Conservation (phyloP, 2,329 filamentous ascomycete species). For the Knoxdaviesia proteae region DNA sequence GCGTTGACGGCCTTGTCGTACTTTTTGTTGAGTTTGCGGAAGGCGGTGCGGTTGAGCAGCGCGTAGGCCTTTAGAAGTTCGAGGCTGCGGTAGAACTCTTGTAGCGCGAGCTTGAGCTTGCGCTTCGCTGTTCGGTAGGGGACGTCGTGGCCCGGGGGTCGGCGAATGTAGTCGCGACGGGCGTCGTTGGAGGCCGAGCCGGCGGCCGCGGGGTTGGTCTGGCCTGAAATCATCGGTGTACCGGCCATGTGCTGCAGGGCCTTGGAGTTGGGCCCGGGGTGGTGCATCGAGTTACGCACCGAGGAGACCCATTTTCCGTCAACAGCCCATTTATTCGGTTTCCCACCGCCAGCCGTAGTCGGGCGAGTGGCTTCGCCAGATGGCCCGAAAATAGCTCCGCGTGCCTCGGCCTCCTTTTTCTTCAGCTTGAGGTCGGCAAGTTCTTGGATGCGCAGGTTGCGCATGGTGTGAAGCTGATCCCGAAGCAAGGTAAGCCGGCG, state of each 20-base stretch:
- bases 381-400: not conserved
- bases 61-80: conserved; percentile 87
- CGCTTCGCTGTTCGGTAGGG: conserved; percentile 74
- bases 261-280: conserved; percentile 38
- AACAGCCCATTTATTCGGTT: too few species aligned
- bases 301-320: too few species aligned
- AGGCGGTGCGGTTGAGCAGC: conserved; percentile 75
- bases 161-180: conserved; percentile 29
- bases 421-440: conserved; percentile 24
- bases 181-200: conserved; percentile 10
- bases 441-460: conserved; percentile 61
- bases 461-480: conserved; percentile 82
- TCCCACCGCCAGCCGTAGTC: not conserved
- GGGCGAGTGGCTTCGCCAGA: not conserved
- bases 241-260: conserved; percentile 32
- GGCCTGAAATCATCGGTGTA: conserved; percentile 21
- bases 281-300: conserved; percentile 9
- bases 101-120: conserved; percentile 75
- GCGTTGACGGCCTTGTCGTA: conserved; percentile 82
- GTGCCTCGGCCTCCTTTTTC: conserved; percentile 9
- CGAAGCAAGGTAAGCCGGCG: conserved; percentile 49
- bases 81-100: conserved; percentile 82
- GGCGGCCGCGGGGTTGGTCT: conserved; percentile 10
- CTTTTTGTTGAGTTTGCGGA: conserved; percentile 96
- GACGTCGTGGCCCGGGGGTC: conserved; percentile 31